These are phyloP conservation scores for Cordia subcordata DNA, from an alignment of 257 asterid genomes.

Conservation along the genomic window DNA sequence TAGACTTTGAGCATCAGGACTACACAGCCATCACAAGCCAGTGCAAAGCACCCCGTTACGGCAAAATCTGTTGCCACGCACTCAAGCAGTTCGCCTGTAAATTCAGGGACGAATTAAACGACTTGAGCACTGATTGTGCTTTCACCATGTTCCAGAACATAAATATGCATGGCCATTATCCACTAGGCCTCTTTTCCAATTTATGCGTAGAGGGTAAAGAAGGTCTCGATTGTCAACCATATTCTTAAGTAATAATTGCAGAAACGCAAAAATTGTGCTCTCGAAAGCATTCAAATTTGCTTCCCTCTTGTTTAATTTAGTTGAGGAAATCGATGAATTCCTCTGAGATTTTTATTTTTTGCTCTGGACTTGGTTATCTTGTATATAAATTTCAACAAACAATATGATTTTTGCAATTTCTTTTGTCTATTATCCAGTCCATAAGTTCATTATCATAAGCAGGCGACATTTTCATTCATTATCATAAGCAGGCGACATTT, in stretches of 20 bases:
- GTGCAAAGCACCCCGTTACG: slow-evolving; percentile 79
- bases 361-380: too few species aligned
- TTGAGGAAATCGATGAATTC: too few species aligned
- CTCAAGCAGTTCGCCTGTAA: slow-evolving; percentile 61
- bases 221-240: slow-evolving; percentile 64
- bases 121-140: slow-evolving; percentile 50
- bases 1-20: slow-evolving; percentile 62
- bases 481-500: too few species aligned
- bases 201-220: slow-evolving; percentile 47
- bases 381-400: too few species aligned
- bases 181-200: slow-evolving; percentile 71
- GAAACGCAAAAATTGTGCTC: slow-evolving; percentile 13
- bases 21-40: slow-evolving; percentile 76
- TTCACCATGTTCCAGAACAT: slow-evolving; percentile 53
- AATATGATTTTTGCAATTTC: too few species aligned
- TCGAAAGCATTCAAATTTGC: background rate
- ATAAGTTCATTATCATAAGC: too few species aligned
- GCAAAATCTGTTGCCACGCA: slow-evolving; percentile 52
- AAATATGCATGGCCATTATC: slow-evolving; percentile 69
- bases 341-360: too few species aligned
- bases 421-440: too few species aligned
- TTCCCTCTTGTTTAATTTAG: too few species aligned
- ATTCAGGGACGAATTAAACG: slow-evolving; percentile 41
- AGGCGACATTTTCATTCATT: too few species aligned
- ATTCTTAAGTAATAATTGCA: background rate